These are phyloP conservation scores for Pleurotus salmoneostramineus DNA, from an alignment of 768 basidiomycete genomes.

Conservation along the genomic window DNA sequence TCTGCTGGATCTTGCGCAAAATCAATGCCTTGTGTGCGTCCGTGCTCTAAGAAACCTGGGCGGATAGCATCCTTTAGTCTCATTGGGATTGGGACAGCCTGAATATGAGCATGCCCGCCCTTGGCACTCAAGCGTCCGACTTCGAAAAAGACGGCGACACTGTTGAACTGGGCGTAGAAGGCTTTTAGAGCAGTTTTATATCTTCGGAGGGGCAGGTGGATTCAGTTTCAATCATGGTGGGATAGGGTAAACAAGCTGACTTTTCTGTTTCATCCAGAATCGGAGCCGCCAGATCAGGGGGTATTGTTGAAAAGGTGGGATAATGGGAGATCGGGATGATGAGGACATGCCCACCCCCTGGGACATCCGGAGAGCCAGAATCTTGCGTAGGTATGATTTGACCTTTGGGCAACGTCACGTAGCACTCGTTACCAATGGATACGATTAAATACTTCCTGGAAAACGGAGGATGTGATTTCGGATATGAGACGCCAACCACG, in stretches of 20 bases:
- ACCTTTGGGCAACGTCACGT: constrained; percentile 94
- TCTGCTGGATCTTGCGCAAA: constrained; percentile 72
- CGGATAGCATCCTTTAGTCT: constrained; percentile 61
- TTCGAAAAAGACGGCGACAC: constrained; percentile 79
- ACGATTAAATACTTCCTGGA: constrained; percentile 91
- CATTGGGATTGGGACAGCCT: constrained; percentile 76
- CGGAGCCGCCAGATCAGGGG: constrained; percentile 67
- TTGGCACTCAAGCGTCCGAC: constrained; percentile 78
- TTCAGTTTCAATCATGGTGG: not conserved
- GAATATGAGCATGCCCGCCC: constrained; percentile 94
- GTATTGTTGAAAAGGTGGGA: constrained; percentile 81
- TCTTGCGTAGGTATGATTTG: constrained; percentile 83
- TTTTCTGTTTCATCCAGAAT: constrained; percentile 80
- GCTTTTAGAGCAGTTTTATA: constrained; percentile 75
- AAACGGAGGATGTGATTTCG: not conserved
- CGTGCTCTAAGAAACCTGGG: constrained; percentile 69
- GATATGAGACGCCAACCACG: not conserved
- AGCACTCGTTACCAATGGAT: constrained; percentile 90
- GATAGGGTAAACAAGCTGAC: constrained; percentile 29
- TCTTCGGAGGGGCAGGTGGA: constrained; percentile 28
- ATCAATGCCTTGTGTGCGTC: constrained; percentile 58
- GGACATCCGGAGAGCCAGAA: constrained; percentile 52
- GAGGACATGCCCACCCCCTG: constrained; percentile 94
- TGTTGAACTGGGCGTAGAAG: constrained; percentile 68
- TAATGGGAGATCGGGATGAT: constrained; percentile 94